Evolutionary conservation across 2,329 filamentous ascomycete genomes (phyloP), one percentile per base, ranked within the genome.

Genomic region (Dryadomyces quercivorus): DNA sequence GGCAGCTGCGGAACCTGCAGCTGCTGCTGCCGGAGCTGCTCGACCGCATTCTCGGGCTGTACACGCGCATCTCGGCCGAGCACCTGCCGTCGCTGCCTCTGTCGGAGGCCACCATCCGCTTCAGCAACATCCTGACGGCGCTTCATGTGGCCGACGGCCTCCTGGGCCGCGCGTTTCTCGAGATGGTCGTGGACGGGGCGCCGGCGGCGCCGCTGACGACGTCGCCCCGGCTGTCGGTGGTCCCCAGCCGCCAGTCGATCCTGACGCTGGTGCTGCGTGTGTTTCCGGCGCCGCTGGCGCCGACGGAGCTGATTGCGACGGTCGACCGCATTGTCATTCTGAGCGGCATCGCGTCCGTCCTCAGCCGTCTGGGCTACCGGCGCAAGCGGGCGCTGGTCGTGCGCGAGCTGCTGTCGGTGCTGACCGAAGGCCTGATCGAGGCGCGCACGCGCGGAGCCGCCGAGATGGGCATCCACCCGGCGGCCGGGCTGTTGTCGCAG

Each of bases 391-490:
- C 88, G 5, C 86, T 97, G 70, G 82, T 96, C 0, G 78, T 95
- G 62, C 84, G 88, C 61, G 90, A 96, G 63, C 76, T 97, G 51
- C 78, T 98, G 9, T 85, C 84, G 3, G 83, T 90, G 16, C 75
- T 97, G 44, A 88, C 94, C 52, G 85, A 84, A 38, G 90, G 88
- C 2, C 75, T 98, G 9, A 85, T 95, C 5, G 89, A 96, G 68
- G 93, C 93, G 16, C 81, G 93, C 43, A 96, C 94, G 49, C 79
- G 92, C 50, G 92, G 92, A 36, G 93, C 93, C 44, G 91, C 93
- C n/a, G 93, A 97, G 65, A 88, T 93, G 63, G 93, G 92, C 3
- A 88, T 98, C 40, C 92, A 97, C 69, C 93, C 93, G 44, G 92
- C 92, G 18, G 89, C 92, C 10, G 91, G 89, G 0, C 72, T 96